Evolutionary conservation across 202 grass and related monocot species (phyloP).

Genomic region (Schoenoplectus triqueter): DNA sequence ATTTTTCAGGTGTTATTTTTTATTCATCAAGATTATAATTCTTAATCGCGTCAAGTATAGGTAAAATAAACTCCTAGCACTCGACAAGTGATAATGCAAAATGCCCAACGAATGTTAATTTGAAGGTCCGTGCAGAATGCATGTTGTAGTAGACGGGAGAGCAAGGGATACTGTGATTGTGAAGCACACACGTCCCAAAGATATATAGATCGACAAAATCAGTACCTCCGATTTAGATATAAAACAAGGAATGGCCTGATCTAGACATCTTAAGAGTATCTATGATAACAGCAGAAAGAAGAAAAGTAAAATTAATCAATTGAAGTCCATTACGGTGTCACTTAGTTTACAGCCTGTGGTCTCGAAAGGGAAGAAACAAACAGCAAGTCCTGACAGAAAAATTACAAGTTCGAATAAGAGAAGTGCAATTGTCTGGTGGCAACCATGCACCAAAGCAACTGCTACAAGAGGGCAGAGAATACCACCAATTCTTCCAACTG

Average conservation of each 20-base stretch:
- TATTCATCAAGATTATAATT: not conserved
- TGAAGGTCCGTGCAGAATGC: not conserved
- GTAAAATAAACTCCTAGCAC: not conserved
- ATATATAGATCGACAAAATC: not conserved
- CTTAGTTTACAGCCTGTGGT: conserved; percentile 73
- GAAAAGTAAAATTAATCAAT: conserved; percentile 33
- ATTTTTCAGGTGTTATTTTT: not conserved
- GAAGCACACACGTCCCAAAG: not conserved
- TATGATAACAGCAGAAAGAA: conserved; percentile 6
- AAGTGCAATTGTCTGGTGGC: conserved; percentile 71
- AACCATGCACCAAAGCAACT: conserved; percentile 77
- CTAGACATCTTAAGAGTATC: not conserved
- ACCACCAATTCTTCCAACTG: conserved; percentile 86
- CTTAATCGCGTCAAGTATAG: not conserved
- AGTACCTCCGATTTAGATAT: not conserved
- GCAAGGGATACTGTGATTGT: no score
- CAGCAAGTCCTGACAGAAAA: conserved; percentile 70
- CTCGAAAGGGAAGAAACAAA: conserved; percentile 89
- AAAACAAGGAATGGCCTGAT: not conserved
- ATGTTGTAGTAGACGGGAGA: not conserved
- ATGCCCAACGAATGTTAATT: not conserved
- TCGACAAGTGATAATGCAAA: not conserved
- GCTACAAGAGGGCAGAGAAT: conserved; percentile 93
- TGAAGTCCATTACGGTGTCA: conserved; percentile 60
- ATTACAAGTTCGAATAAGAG: conserved; percentile 85